A percentile compares a stretch with the other conserved stretches of the same genome.
These are phyloP conservation scores for Aspergillus ochraceus DNA, from an alignment of 2,329 filamentous ascomycete genomes.

Conservation along the genomic window DNA sequence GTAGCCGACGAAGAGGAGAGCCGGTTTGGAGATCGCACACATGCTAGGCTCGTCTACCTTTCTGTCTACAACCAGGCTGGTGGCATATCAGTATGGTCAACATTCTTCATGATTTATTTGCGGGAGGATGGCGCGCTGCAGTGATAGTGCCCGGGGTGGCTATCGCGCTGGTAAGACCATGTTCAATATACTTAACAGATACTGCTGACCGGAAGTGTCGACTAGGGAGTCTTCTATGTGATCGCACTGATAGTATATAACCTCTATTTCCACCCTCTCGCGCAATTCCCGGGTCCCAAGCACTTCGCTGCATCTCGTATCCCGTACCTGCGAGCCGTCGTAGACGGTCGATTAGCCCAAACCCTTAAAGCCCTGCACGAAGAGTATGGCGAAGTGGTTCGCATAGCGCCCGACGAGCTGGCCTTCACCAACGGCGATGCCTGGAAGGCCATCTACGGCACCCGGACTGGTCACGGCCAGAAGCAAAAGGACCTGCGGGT, in stretches of 20 bases:
- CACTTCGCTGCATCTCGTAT: conserved; percentile 45
- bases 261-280: conserved; percentile 25
- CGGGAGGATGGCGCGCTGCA: not conserved
- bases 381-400: conserved; percentile 30
- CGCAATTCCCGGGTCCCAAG: conserved; percentile 24
- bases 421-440: conserved; percentile 23
- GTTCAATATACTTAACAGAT: not conserved
- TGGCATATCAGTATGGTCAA: not conserved
- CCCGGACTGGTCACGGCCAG: not conserved
- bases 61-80: not conserved
- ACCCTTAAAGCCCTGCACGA: conserved; percentile 25
- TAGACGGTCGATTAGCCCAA: conserved; percentile 20
- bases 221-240: conserved; percentile 39
- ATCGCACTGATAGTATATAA: conserved; percentile 18
- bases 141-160: not conserved
- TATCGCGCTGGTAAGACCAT: not conserved
- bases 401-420: conserved; percentile 29
- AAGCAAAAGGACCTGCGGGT: not conserved
- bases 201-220: conserved; percentile 31
- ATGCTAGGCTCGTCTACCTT: not conserved
- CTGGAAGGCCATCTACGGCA: conserved; percentile 31
- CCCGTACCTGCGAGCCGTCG: conserved; percentile 67
- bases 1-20: not conserved
- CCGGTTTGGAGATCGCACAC: not conserved
- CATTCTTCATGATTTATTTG: not conserved